phyloP scores from a whole-genome alignment of 768 basidiomycete species.

The Cystofilobasidium bisporidii region DNA sequence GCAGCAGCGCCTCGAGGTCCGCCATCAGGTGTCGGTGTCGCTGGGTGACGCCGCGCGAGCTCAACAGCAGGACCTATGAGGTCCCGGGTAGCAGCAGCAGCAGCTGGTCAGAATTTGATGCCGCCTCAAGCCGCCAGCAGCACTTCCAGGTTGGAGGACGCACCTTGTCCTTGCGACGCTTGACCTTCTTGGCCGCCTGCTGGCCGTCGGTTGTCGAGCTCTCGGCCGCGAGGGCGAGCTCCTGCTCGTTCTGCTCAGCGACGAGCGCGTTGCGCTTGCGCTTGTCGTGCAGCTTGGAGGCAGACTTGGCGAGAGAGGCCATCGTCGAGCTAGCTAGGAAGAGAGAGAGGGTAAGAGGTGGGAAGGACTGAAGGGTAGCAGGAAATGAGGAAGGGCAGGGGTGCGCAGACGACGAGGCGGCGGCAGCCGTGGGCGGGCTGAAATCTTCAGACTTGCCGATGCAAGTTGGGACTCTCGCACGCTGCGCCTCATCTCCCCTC shows the following conservation, averaged over 20 bases:
- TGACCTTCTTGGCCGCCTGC: slow-evolving; percentile 12
- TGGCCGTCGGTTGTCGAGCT: neutral
- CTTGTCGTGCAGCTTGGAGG: slow-evolving; percentile 25
- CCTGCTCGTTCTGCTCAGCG: slow-evolving; percentile 6
- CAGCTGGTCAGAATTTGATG: too few species aligned
- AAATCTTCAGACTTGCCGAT: too few species aligned
- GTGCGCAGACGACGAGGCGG: too few species aligned
- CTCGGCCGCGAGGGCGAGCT: slow-evolving; percentile 6
- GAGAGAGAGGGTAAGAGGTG: neutral
- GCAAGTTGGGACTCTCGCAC: neutral
- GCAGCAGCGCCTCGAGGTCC: slow-evolving; percentile 77
- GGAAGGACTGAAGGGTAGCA: too few species aligned
- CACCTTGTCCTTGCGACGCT: slow-evolving; percentile 29
- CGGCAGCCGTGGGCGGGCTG: too few species aligned
- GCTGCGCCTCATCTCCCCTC: neutral
- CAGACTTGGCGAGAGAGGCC: slow-evolving; percentile 25
- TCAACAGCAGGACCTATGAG: slow-evolving; percentile 68
- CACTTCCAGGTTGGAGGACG: too few species aligned
- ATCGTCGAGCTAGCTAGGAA: neutral
- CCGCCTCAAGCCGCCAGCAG: too few species aligned
- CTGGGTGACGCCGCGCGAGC: slow-evolving; percentile 87
- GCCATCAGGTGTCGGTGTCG: slow-evolving; percentile 96
- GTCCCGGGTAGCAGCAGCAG: neutral
- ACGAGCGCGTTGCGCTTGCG: slow-evolving; percentile 14
- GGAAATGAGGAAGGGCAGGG: neutral